Evolutionary conservation across 768 basidiomycete species (phyloP).

Genomic region (Flagelloscypha sp.): DNA sequence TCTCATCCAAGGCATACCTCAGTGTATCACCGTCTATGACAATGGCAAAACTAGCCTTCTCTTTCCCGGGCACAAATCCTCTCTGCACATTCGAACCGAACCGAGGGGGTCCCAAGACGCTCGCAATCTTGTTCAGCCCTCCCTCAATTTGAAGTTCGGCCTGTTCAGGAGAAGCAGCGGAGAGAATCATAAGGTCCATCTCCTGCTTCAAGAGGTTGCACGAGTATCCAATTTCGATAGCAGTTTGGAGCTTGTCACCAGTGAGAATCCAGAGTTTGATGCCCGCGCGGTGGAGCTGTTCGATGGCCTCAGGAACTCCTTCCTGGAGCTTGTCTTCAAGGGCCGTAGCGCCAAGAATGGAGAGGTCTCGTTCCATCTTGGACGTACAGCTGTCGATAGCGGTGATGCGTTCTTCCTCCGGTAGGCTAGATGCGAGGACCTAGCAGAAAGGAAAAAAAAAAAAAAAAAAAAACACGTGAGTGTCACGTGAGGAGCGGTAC

Average conservation of each 20-base stretch:
- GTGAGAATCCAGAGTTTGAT: constrained; percentile 99
- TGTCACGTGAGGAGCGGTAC: too few relatives aligned
- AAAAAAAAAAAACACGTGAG: too few relatives aligned
- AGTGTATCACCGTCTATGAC: constrained; percentile 96
- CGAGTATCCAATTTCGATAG: constrained; percentile 95
- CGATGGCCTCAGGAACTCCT: constrained; percentile 95
- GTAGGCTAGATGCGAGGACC: too few relatives aligned
- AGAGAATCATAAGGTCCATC: constrained; percentile 97
- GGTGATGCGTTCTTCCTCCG: too few relatives aligned
- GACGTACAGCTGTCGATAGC: too few relatives aligned
- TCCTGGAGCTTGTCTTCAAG: constrained; percentile 96
- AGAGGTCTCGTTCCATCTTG: too few relatives aligned
- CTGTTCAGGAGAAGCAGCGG: constrained; percentile 67
- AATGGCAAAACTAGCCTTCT: constrained; percentile 76
- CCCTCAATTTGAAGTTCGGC: constrained; percentile 85
- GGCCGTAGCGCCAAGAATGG: constrained; percentile 91
- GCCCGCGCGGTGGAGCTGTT: constrained; percentile 81
- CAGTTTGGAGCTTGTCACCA: constrained; percentile 97
- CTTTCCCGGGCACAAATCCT: constrained; percentile 54
- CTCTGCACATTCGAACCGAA: too few relatives aligned
- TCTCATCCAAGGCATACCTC: constrained; percentile 65
- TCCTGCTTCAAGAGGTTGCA: constrained; percentile 90
- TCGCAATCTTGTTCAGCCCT: constrained; percentile 90
- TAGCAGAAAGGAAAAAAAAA: too few relatives aligned
- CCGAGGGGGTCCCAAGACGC: constrained; percentile 60